Base-by-base conservation (phyloP, 495 filamentous ascomycete genomes). In the Lophium mytilinum region DNA sequence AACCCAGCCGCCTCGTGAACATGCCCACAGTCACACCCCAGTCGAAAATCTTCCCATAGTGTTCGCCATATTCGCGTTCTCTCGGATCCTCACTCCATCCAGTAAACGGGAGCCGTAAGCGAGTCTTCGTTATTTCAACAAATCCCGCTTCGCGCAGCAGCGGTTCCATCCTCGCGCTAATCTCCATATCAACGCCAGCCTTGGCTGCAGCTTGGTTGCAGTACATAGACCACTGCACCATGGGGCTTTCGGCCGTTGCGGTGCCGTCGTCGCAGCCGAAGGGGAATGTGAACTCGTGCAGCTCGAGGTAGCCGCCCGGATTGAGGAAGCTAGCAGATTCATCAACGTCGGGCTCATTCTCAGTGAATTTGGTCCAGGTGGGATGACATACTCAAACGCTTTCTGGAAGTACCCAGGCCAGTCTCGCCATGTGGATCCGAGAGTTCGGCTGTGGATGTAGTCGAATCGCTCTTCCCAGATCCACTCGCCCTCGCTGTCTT, bases 221-320 rank as follows among this genome's bases (percentile, higher is more conserved):
- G 24, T 51, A 39, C 1, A 51, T 51, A 7, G 49, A 51, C 49
- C 49, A 51, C 14, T 51, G 49, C 49, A 51, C 35, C 49, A 51
- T 51, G 2, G 49, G 49, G 30, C 14, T 36, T 7, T 51, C 49
- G 12, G 49, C 11, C 9, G 11, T 19, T 3, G 49, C 49, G 24
- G 49, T 51, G 49, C 49, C 49, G 49, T 51, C 49, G 24, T 51
- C 49, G 49, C 49, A 51, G 49, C 35, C 6, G 30, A 51, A 51
- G 24, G 49, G 49, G 24, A 51, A 51, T 11, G 49, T 51, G 24
- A 51, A 51, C 18, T 51, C 49, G 30, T 51, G 49, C 9, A 51
- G 9, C 18, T 51, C 49, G 24, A 51, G 49, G 24, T 51, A 51
- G 11, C 49, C 49, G 49, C 49, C 35, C 9, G 49, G 49, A n/a